Evolutionary conservation across 1,284 basidiomycete species (phyloP).

Genomic region (Stereum hirsutum): DNA sequence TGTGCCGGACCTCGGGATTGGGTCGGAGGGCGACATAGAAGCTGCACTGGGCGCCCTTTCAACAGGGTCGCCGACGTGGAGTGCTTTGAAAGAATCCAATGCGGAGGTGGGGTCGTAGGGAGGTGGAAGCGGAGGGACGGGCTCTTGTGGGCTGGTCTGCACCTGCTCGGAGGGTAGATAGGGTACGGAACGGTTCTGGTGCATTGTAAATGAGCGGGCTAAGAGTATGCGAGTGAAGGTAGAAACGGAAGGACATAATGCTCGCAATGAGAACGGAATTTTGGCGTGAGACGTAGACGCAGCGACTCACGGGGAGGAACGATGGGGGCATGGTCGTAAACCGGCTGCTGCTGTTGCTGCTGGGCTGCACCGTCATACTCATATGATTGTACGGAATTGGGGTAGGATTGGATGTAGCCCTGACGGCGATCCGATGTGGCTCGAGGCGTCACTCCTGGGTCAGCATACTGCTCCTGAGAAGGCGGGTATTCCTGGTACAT

Average conservation of each 20-base stretch:
- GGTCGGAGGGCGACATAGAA: slow-evolving; percentile 19
- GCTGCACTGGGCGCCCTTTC: slow-evolving; percentile 9
- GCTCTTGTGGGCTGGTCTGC: slow-evolving; percentile 18
- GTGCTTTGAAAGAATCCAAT: slow-evolving; percentile 36
- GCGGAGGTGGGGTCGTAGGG: slow-evolving; percentile 34
- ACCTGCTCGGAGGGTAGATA: slow-evolving; percentile 28
- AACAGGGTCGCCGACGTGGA: slow-evolving; percentile 34
- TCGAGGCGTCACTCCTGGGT: too few species aligned
- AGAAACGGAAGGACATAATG: too few species aligned
- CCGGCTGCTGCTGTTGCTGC: too few species aligned
- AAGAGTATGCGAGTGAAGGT: not conserved
- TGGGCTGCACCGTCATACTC: too few species aligned
- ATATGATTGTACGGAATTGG: too few species aligned
- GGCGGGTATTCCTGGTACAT: too few species aligned
- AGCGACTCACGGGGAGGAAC: not conserved
- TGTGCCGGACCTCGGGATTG: slow-evolving; percentile 37
- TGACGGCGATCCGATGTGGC: too few species aligned
- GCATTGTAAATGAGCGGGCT: slow-evolving; percentile 11
- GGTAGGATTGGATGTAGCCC: too few species aligned
- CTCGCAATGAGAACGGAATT: not conserved
- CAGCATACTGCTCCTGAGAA: too few species aligned
- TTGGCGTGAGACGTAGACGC: not conserved
- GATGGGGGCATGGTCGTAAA: not conserved
- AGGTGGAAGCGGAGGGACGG: slow-evolving; percentile 21
- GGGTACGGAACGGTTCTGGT: slow-evolving; percentile 31